These are phyloP conservation scores for Hymenoscyphus fraxineus DNA, from an alignment of 2,329 filamentous ascomycete species.

Conservation along the genomic window DNA sequence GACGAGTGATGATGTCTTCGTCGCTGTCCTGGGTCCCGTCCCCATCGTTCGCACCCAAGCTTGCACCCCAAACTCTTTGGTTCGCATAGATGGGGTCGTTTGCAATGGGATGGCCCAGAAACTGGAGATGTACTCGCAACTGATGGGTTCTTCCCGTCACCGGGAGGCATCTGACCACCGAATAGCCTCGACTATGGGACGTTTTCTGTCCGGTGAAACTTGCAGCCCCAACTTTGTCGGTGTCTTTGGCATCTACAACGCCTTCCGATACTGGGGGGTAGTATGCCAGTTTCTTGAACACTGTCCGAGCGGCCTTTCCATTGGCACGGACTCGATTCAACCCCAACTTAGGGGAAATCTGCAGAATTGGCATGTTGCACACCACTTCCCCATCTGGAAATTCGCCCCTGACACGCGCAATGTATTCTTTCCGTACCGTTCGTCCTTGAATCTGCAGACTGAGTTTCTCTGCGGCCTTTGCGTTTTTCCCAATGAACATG, in stretches of 20 bases:
- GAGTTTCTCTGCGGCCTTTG: constrained; percentile 73
- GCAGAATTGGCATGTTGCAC: constrained; percentile 89
- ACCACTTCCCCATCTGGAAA: constrained; percentile 90
- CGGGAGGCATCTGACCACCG: constrained; percentile 88
- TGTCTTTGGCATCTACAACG: constrained; percentile 36
- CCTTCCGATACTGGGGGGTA: constrained; percentile 25
- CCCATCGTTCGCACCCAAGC: constrained; percentile 64
- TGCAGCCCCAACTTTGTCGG: constrained; percentile 36
- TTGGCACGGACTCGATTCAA: constrained; percentile 92
- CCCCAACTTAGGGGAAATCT: constrained; percentile 91
- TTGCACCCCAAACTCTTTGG: constrained; percentile 80
- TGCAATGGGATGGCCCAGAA: constrained; percentile 87
- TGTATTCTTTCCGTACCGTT: constrained; percentile 90
- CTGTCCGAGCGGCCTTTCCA: constrained; percentile 83
- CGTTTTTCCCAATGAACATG: constrained; percentile 94
- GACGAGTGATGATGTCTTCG: constrained; percentile 81
- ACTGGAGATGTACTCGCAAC: constrained; percentile 90
- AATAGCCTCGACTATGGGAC: constrained; percentile 64
- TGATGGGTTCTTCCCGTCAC: constrained; percentile 94
- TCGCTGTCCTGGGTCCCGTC: constrained; percentile 71
- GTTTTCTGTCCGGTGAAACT: constrained; percentile 34
- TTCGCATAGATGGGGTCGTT: constrained; percentile 99
- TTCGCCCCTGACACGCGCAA: constrained; percentile 83
- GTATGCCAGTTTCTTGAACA: constrained; percentile 60
- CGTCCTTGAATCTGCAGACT: constrained; percentile 72